phyloP scores from a whole-genome alignment of 1,139 yeast species.

The Candida pseudoviswanathii region DNA sequence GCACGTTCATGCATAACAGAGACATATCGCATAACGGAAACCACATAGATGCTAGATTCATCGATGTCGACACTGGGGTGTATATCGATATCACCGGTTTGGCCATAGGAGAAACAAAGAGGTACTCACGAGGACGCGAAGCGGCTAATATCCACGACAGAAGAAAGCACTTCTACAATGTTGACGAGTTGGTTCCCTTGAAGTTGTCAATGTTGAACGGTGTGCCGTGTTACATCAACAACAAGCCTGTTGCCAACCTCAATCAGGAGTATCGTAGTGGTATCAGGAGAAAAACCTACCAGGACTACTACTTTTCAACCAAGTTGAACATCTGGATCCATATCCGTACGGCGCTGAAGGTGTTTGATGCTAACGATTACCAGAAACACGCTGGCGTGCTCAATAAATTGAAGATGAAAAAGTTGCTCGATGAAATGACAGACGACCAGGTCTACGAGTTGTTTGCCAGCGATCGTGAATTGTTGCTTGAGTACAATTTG shows the following conservation, averaged over 20 bases:
- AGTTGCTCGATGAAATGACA: slow-evolving; percentile 16
- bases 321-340: slow-evolving; percentile 32
- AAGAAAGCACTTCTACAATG: slow-evolving; percentile 27
- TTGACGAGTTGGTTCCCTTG: slow-evolving; percentile 27
- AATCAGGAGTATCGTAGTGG: slow-evolving; percentile 28
- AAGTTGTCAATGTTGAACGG: slow-evolving; percentile 28
- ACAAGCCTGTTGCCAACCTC: slow-evolving; percentile 25
- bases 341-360: slow-evolving; percentile 18
- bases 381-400: slow-evolving; percentile 9
- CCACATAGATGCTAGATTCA: slow-evolving; percentile 62
- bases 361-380: slow-evolving; percentile 26
- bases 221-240: slow-evolving; percentile 31
- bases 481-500: slow-evolving; percentile 22
- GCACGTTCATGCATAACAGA: slow-evolving; percentile 42
- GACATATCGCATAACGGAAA: slow-evolving; percentile 44
- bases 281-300: slow-evolving; percentile 21
- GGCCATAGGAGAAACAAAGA: slow-evolving; percentile 30
- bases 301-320: slow-evolving; percentile 32
- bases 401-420: slow-evolving; percentile 7
- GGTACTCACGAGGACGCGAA: slow-evolving; percentile 15
- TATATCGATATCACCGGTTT: slow-evolving; percentile 63
- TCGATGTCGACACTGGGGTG: slow-evolving; percentile 55
- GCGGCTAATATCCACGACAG: slow-evolving; percentile 25
- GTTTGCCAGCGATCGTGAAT: slow-evolving; percentile 17
- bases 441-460: slow-evolving; percentile 21